These are phyloP conservation scores for Picea glauca DNA, from an alignment of 75 land plant species.

Conservation along the genomic window DNA sequence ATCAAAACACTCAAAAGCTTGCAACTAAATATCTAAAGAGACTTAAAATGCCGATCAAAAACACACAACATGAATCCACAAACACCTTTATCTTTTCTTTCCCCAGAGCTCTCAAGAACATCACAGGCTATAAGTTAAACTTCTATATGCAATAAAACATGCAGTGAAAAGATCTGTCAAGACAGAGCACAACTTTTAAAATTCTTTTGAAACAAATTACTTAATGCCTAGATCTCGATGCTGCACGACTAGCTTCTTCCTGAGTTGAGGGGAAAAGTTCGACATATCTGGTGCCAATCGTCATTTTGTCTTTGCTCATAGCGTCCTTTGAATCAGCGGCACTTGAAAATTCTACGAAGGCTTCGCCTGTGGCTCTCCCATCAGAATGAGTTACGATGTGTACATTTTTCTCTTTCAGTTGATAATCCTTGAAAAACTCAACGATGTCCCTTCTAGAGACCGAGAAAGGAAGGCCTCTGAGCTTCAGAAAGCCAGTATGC, in stretches of 20 bases:
- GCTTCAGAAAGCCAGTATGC: conserved; percentile 73
- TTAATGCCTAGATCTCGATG: conserved; percentile 28
- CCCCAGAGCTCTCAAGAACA: no score
- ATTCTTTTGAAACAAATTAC: no score
- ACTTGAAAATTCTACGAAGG: conserved; percentile 74
- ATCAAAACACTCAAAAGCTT: no score
- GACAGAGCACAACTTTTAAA: no score
- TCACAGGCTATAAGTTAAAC: no score
- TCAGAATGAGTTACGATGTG: conserved; percentile 75
- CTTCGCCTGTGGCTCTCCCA: conserved; percentile 94
- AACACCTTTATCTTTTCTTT: no score
- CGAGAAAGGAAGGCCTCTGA: conserved; percentile 85
- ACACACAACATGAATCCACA: no score
- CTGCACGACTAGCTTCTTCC: conserved; percentile 76
- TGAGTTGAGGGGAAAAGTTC: conserved; percentile 89
- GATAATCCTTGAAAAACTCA: conserved; percentile 69
- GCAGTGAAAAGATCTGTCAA: no score
- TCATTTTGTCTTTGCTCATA: conserved; percentile 94
- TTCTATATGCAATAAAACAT: no score
- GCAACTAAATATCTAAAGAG: no score
- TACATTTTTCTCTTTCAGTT: conserved; percentile 53
- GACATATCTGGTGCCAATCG: conserved; percentile 76
- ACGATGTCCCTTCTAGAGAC: conserved; percentile 62
- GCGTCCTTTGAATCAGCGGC: conserved; percentile 77
- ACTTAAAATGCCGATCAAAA: no score